Evolutionary conservation across 2,329 filamentous ascomycete species (phyloP), one percentile per base, ranked within the genome.

Genomic region (Fusarium metavorans): DNA sequence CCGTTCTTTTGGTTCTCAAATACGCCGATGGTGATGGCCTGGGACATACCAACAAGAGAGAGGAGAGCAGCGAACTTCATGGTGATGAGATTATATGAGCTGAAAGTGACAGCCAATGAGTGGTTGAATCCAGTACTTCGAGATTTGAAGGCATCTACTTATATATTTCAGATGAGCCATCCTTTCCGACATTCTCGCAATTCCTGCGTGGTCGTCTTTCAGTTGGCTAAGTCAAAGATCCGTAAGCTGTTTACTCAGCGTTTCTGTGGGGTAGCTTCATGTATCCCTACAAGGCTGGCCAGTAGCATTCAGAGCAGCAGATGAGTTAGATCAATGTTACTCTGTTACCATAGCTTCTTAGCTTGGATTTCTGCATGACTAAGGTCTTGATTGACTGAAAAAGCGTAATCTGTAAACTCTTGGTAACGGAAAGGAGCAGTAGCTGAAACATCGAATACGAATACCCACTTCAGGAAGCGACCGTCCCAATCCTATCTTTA

Each of bases 11-110:
- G 43, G 18, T 68, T 59, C 41, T 50, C 66, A 14, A 64, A 68
- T 3, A 68, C 62, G 6, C 34, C 60, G 23, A 68, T 64, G 23
- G 48, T 68, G 18, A 68, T 68, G n/a, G 66, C 66, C 27, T 68
- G 60, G 2, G 52, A 25, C 25, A 52, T 52, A 8, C 48, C 48
- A 3, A 27, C 10, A 20, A 52, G 48, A 7, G 48, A 32, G 6
- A 52, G 25, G 1, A 52, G 25, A 20, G 25, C 48, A 6, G 10
- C 10, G 10, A 52, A n/a, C 18, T 52, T 52, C 48, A 52, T 52
- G 6, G 2, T 30, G 48, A 30, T 30, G 25, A 8, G 10, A 10
- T 13, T 8, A 16, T 30, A 27, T 4, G 4, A 7, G 4, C 3
- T n/a, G 9, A 9, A 5, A n/a, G 16, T 52, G 48, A 52, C 3